Evolutionary conservation across 306 rosid genomes (phyloP), one percentile per base, ranked within the genome.

Genomic region (Hippophae gyantsensis): DNA sequence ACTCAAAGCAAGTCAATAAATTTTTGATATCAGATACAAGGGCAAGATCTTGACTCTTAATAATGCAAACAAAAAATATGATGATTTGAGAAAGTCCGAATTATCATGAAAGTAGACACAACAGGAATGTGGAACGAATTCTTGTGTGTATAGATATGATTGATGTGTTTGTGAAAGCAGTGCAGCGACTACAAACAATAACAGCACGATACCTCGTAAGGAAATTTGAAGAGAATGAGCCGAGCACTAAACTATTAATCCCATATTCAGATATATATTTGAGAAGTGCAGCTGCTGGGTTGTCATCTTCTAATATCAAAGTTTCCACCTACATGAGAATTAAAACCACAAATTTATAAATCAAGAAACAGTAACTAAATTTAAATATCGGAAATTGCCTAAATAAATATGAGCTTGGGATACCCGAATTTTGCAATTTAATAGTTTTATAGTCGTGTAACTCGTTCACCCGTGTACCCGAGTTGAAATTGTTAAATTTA

Each of bases 271-370:
- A 72, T 66, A 79, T 65, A 64, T 65, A 87, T 71, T 79, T 77
- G 25, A 81, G 69, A 74, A 92, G 84, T 50, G 87, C 92, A 58
- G 72, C 58, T 52, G 98, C 98, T 25, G 85, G 86, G 67, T 78
- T 70, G 25, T 87, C 86, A 68, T 88, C 86, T 65, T 92, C 98
- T 58, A 92, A 78, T 48, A 92, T 57, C 74, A 87, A 46, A 47
- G 96, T 85, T 72, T 85, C 96, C 66, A 83, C 68, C 96, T 85
- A 59, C 60, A 81, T 53, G 46, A 74, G 52, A 65, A 72, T 47
- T 71, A 73, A 32, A 54, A 52, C 48, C 56, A 60, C 43, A 65
- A 41, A 62, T 53, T 5, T 23, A 59, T n/a, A 43, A 54, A 58
- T 38, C 7, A 43, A 44, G 54, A 42, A 45, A 59, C 14, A 0